Base-by-base conservation (phyloP, 371 early-diverging fungal genomes). In the Actinomortierella wolfii region DNA sequence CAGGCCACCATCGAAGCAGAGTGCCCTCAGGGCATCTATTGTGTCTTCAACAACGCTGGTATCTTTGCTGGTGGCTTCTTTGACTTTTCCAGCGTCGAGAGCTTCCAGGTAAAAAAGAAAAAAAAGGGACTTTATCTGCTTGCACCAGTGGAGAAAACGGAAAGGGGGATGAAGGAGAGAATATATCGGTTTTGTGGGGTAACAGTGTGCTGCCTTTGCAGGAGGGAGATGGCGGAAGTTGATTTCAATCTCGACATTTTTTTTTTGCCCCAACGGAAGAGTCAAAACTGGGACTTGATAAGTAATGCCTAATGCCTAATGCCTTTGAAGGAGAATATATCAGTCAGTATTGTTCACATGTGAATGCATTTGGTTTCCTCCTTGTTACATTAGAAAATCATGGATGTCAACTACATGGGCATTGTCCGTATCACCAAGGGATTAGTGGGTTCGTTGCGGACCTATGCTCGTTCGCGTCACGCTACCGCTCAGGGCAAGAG, bases 341-440 rank as follows among this genome's bases (percentile, higher is more conserved):
- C n/a, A n/a, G n/a, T n/a, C n/a, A n/a, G n/a, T n/a, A n/a, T n/a
- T n/a, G n/a, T n/a, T n/a, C n/a, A n/a, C 34, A 34, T 6, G 34
- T 34, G 11, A 25, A 2, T n/a, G 25, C 8, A 51, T 29, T 4
- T 28, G 17, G 7, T 29, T 3, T 51, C 5, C 34, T 29, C n/a
- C 1, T 39, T n/a, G 39, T 39, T 14, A 3, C 40, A 20, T 39
- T 45, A 71, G 68, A 76, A 67, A 71, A 67, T 76, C 34, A 78
- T 78, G 78, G 76, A 76, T 42, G 64, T 76, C 56, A 78, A 78
- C 69, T 78, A 65, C 54, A 78, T 76, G 64, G 78, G 78, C 2
- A 64, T 71, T 34, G 64, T 78, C 46, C 70, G 67, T 43, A 78
- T 76, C 50, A 56, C 73, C 41, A 78, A 78, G 44, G 68, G 65